These are phyloP conservation scores for Sporothrix pseudoabietina DNA, from an alignment of 2,329 filamentous ascomycete genomes.

Conservation along the genomic window DNA sequence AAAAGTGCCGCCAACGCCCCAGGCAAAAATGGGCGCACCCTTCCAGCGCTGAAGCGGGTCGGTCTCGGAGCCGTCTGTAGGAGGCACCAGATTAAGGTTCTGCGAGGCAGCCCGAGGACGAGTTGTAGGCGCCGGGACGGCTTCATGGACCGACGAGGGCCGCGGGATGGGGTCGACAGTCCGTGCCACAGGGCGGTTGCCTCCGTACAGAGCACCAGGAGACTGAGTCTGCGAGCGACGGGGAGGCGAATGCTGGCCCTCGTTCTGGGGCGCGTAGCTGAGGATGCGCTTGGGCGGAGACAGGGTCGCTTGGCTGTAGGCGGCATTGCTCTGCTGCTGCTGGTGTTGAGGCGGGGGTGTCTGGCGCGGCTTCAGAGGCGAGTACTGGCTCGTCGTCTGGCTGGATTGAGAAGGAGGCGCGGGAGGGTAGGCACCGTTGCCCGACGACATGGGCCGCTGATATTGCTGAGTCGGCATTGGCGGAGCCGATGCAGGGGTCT, in stretches of 20 bases:
- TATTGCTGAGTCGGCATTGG: neutral
- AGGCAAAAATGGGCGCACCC: conserved; percentile 81
- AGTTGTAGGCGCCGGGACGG: conserved; percentile 38
- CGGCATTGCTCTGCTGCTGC: conserved; percentile 29
- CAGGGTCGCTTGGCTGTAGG: conserved; percentile 47
- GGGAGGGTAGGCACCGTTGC: conserved; percentile 24
- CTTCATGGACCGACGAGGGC: conserved; percentile 56
- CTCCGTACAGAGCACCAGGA: conserved; percentile 52
- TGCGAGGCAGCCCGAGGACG: conserved; percentile 58
- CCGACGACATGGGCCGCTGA: conserved; percentile 32
- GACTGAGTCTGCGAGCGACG: conserved; percentile 65
- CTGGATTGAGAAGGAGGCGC: conserved; percentile 36
- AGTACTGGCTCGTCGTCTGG: conserved; percentile 25
- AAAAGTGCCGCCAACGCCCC: conserved; percentile 82
- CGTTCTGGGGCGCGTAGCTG: conserved; percentile 53
- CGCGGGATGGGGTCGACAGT: conserved; percentile 52
- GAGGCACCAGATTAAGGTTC: conserved; percentile 60
- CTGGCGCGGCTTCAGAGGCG: conserved; percentile 41
- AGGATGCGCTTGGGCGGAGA: conserved; percentile 61
- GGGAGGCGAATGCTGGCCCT: conserved; percentile 54
- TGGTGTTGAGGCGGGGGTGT: conserved; percentile 51
- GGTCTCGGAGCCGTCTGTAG: conserved; percentile 66
- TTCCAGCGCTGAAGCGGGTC: conserved; percentile 90
- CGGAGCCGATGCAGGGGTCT: conserved; percentile 34
- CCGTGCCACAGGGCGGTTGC: conserved; percentile 40